Evolutionary conservation across 495 filamentous ascomycete genomes (phyloP).

Genomic region (Apiosordaria backusii): DNA sequence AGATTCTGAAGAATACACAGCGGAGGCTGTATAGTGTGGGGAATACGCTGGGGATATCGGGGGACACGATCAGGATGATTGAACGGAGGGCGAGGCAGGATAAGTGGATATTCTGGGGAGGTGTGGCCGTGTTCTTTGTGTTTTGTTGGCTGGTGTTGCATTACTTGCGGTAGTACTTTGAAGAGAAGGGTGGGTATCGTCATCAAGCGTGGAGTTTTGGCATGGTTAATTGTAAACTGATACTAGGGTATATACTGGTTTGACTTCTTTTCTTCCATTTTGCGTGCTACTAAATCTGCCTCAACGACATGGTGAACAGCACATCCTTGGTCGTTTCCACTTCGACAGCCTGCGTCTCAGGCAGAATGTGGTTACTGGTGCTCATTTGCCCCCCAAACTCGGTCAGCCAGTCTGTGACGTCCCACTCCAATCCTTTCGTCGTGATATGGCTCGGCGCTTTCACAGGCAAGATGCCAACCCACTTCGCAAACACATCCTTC

Average conservation of each 20-base stretch:
- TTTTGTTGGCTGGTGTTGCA: conserved; percentile 90
- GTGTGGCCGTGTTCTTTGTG: conserved; percentile 81
- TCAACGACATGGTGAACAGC: conserved; percentile 80
- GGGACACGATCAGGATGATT: conserved; percentile 94
- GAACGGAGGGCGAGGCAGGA: conserved; percentile 89
- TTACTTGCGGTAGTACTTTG: conserved; percentile 59
- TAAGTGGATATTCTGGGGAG: conserved; percentile 95
- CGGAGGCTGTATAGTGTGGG: conserved; percentile 84
- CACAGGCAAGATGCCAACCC: conserved; percentile 83
- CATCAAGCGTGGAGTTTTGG: conserved; percentile 28
- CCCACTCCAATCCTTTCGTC: conserved; percentile 83
- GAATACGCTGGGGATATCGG: conserved; percentile 88
- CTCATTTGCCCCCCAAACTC: conserved; percentile 80
- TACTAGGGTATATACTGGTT: neutral
- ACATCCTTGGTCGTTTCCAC: conserved; percentile 64
- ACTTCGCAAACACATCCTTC: conserved; percentile 51
- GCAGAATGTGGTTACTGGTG: conserved; percentile 83
- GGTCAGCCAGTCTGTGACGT: conserved; percentile 76
- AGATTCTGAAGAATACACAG: conserved; percentile 93
- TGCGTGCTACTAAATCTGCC: conserved; percentile 16
- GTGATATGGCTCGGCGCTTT: conserved; percentile 68
- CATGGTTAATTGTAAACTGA: neutral
- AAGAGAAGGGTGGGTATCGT: neutral
- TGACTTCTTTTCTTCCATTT: neutral
- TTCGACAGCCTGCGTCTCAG: conserved; percentile 48